Conservation (phyloP, 768 basidiomycete species). For the Tubosaeta sp. region DNA sequence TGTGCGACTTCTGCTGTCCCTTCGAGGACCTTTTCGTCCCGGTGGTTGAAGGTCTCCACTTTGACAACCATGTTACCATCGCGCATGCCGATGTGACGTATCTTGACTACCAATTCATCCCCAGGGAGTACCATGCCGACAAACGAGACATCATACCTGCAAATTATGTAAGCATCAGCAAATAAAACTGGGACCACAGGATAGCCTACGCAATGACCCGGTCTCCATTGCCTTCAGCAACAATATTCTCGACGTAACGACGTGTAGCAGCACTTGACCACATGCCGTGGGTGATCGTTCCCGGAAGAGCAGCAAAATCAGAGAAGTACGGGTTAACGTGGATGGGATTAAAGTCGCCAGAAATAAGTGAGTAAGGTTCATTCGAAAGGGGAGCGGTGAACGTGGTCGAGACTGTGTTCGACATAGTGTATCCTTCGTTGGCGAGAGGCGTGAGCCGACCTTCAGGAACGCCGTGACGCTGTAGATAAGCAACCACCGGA, state of each 20-base stretch:
- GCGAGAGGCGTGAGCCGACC: constrained; percentile 74
- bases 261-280: constrained; percentile 96
- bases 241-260: constrained; percentile 87
- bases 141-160: constrained; percentile 88
- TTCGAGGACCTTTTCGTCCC: constrained; percentile 87
- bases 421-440: constrained; percentile 83
- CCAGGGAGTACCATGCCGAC: constrained; percentile 96
- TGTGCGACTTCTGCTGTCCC: constrained; percentile 94
- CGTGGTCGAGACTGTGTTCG: constrained; percentile 52
- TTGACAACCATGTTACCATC: constrained; percentile 91
- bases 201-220: constrained; percentile 77
- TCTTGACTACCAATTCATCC: constrained; percentile 79
- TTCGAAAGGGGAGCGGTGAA: constrained; percentile 89
- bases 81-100: constrained; percentile 88
- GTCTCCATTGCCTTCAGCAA: constrained; percentile 88
- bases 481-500: constrained; percentile 87
- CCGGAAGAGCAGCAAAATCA: constrained; percentile 86
- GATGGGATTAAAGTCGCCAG: constrained; percentile 98
- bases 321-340: constrained; percentile 99
- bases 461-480: constrained; percentile 82
- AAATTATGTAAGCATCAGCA: constrained; percentile 2
- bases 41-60: constrained; percentile 78
- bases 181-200: background rate
- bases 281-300: constrained; percentile 97
- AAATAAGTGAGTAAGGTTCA: constrained; percentile 92